A percentile compares a stretch with the other conserved stretches of the same genome.
These are phyloP conservation scores for Wolfiporia cocos DNA, from an alignment of 1,284 basidiomycete species.

Conservation along the genomic window DNA sequence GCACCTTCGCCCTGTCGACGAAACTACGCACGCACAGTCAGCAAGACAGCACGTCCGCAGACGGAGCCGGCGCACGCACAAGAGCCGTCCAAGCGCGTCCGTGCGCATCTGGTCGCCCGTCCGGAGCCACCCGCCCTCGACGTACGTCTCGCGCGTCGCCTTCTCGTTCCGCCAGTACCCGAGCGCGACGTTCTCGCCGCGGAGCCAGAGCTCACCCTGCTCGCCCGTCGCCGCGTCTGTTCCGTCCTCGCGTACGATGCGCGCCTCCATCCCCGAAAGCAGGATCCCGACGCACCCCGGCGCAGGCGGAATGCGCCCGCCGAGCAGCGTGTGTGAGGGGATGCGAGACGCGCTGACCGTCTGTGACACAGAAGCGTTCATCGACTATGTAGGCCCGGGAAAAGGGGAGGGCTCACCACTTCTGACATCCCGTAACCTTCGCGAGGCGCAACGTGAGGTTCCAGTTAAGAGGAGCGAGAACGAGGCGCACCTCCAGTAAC, in stretches of 20 bases:
- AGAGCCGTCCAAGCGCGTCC: conserved; percentile 54
- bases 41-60: not conserved
- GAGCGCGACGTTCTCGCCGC: conserved; percentile 44
- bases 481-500: conserved; percentile 44
- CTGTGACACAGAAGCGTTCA: conserved; percentile 27
- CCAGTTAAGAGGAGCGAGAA: not conserved
- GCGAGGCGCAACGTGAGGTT: not conserved
- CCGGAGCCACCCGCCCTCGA: conserved; percentile 57
- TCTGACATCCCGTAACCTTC: conserved; percentile 76
- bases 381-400: not conserved
- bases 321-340: conserved; percentile 41
- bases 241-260: conserved; percentile 56
- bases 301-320: conserved; percentile 32
- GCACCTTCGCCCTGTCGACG: conserved; percentile 53
- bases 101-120: conserved; percentile 68
- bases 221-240: conserved; percentile 48
- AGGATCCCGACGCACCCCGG: conserved; percentile 52
- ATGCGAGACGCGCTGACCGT: conserved; percentile 46
- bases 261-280: conserved; percentile 55
- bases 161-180: conserved; percentile 70
- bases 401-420: conserved; percentile 37
- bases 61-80: conserved; percentile 35
- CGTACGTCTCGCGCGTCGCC: conserved; percentile 60
- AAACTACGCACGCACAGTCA: conserved; percentile 33
- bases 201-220: conserved; percentile 59